Evolutionary conservation across 805 yeast genomes (phyloP).

Genomic region (Kodamaea hsintzibuensis): DNA sequence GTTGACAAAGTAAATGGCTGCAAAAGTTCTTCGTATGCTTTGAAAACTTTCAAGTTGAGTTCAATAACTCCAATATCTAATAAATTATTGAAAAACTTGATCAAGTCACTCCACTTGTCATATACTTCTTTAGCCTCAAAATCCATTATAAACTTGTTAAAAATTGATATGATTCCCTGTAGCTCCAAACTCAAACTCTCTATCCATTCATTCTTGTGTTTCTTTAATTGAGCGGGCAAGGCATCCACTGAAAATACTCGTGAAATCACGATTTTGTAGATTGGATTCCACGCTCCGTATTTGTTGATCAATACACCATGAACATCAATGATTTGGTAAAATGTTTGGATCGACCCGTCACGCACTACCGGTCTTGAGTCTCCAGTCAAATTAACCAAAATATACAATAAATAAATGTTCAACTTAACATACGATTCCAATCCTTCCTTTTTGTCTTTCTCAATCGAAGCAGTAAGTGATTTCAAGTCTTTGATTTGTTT

Average conservation of each 20-base stretch:
- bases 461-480: not conserved
- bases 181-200: constrained; percentile 65
- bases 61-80: constrained; percentile 46
- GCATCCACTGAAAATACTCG: constrained; percentile 7
- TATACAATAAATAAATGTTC: constrained; percentile 62
- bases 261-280: constrained; percentile 55
- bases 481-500: not conserved
- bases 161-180: constrained; percentile 66
- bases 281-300: constrained; percentile 57
- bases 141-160: constrained; percentile 49
- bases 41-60: constrained; percentile 56
- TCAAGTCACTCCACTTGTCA: constrained; percentile 57
- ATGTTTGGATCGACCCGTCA: constrained; percentile 87
- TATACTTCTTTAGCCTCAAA: constrained; percentile 16
- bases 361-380: constrained; percentile 78
- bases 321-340: constrained; percentile 60
- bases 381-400: constrained; percentile 60
- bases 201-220: constrained; percentile 44
- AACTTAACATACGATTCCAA: constrained; percentile 18
- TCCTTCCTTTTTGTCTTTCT: constrained; percentile 7
- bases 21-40: constrained; percentile 51
- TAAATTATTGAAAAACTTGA: constrained; percentile 48
- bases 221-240: constrained; percentile 14
- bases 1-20: constrained; percentile 23
- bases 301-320: constrained; percentile 18